phyloP scores from a whole-genome alignment of 768 basidiomycete genomes.

The Rhodocollybia butyracea region DNA sequence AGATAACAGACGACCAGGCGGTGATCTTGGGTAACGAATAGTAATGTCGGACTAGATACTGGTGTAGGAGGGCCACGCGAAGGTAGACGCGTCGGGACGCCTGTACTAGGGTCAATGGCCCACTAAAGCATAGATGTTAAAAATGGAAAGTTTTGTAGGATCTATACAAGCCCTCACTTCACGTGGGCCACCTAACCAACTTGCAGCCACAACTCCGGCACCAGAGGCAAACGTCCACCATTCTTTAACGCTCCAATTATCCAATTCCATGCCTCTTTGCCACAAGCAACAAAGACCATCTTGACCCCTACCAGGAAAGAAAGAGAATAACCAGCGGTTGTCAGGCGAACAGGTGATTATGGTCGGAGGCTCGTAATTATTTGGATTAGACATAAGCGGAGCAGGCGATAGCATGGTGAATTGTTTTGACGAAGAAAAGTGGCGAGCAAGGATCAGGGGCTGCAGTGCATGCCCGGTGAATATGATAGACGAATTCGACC shows the following conservation, averaged over 20 bases:
- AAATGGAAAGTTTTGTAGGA: constrained; percentile 3
- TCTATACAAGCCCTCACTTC: constrained; percentile 40
- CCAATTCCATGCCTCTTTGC: constrained; percentile 54
- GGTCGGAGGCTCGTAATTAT: constrained; percentile 57
- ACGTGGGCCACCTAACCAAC: constrained; percentile 59
- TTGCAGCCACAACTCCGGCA: constrained; percentile 56
- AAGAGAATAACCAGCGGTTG: constrained; percentile 70
- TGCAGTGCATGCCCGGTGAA: constrained; percentile 65
- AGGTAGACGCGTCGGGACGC: constrained; percentile 53
- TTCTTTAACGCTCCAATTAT: constrained; percentile 59
- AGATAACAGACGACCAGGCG: constrained; percentile 53
- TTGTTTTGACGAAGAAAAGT: constrained; percentile 69
- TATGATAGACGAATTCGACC: constrained; percentile 68
- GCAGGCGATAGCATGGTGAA: constrained; percentile 56
- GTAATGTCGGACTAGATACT: constrained; percentile 49
- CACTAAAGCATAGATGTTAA: constrained; percentile 38
- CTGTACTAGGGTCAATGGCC: constrained; percentile 37
- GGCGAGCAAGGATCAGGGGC: constrained; percentile 56
- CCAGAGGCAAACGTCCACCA: constrained; percentile 50
- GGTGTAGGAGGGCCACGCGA: constrained; percentile 54
- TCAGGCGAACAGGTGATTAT: constrained; percentile 57
- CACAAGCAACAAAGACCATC: constrained; percentile 68
- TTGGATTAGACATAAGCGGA: constrained; percentile 41
- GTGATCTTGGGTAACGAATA: constrained; percentile 65
- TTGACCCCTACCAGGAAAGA: constrained; percentile 56